Percentiles rank a stretch among this genome's conserved stretches.
Evolutionary conservation across 148 eudicot species (phyloP).

Genomic region (Cornus suecica): DNA sequence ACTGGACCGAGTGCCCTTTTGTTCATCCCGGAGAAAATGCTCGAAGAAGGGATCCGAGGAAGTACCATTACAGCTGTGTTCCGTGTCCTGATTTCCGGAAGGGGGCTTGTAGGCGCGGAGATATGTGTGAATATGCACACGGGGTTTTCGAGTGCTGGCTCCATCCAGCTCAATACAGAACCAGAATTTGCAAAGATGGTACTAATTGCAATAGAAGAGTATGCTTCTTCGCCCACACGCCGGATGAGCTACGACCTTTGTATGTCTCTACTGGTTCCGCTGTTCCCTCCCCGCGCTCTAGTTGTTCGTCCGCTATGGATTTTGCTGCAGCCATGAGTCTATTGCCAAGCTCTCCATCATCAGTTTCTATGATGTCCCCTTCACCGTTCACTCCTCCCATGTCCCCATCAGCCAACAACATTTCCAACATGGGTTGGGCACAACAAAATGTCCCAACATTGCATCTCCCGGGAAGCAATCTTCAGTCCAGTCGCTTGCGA

Average conservation of each 20-base stretch:
- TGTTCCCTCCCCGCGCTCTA: constrained; percentile 62
- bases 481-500: constrained; percentile 68
- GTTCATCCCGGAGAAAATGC: constrained; percentile 92
- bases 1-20: constrained; percentile 92
- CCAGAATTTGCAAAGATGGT: constrained; percentile 80
- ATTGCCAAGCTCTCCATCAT: constrained; percentile 51
- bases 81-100: constrained; percentile 88
- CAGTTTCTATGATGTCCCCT: constrained; percentile 38
- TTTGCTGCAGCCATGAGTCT: constrained; percentile 56
- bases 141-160: constrained; percentile 90
- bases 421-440: constrained; percentile 55
- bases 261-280: constrained; percentile 66
- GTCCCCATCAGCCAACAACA: constrained; percentile 58
- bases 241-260: constrained; percentile 74
- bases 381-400: constrained; percentile 68
- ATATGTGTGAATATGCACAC: constrained; percentile 86
- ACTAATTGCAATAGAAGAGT: constrained; percentile 56
- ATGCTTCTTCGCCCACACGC: constrained; percentile 77
- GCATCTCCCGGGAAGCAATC: constrained; percentile 62
- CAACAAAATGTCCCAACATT: constrained; percentile 57
- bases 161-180: constrained; percentile 82
- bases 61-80: constrained; percentile 82
- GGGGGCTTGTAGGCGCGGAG: constrained; percentile 70
- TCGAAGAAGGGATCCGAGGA: constrained; percentile 73
- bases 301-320: constrained; percentile 39